Evolutionary conservation across 2,329 filamentous ascomycete genomes (phyloP).

Genomic region (Apiospora rasikravindrae): DNA sequence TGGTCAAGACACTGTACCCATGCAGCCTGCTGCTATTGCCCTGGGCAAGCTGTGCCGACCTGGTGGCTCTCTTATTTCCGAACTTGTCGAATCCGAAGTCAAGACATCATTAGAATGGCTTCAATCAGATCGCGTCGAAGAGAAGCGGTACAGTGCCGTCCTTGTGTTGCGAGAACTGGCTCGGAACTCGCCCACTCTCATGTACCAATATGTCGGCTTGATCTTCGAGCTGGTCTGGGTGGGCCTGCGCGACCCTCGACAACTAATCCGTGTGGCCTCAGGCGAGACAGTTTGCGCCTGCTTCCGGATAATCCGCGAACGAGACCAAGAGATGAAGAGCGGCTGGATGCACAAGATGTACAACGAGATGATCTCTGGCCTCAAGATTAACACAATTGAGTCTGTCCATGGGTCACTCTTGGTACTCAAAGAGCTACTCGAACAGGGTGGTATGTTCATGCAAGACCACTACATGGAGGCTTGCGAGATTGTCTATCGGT

Average conservation of each 20-base stretch:
- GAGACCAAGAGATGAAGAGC: conserved; percentile 86
- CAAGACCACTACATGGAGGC: conserved; percentile 90
- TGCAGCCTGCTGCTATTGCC: conserved; percentile 87
- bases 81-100: conserved; percentile 95
- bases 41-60: conserved; percentile 90
- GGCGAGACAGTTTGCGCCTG: conserved; percentile 93
- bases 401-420: conserved; percentile 92
- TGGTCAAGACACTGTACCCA: conserved; percentile 88
- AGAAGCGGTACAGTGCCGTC: conserved; percentile 89
- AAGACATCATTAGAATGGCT: conserved; percentile 97
- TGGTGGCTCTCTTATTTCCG: conserved; percentile 90
- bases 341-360: conserved; percentile 92
- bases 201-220: conserved; percentile 94
- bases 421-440: conserved; percentile 88
- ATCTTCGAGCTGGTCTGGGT: conserved; percentile 98
- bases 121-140: conserved; percentile 92
- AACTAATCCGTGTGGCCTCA: conserved; percentile 89
- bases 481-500: conserved; percentile 89
- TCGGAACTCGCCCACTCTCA: conserved; percentile 89
- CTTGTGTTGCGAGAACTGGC: conserved; percentile 89
- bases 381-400: conserved; percentile 82
- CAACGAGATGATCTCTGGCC: conserved; percentile 79
- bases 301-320: conserved; percentile 92
- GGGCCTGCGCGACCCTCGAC: conserved; percentile 85
- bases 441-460: conserved; percentile 99